Evolutionary conservation across 257 asterid species (phyloP).

Genomic region (Coffea eugenioides): DNA sequence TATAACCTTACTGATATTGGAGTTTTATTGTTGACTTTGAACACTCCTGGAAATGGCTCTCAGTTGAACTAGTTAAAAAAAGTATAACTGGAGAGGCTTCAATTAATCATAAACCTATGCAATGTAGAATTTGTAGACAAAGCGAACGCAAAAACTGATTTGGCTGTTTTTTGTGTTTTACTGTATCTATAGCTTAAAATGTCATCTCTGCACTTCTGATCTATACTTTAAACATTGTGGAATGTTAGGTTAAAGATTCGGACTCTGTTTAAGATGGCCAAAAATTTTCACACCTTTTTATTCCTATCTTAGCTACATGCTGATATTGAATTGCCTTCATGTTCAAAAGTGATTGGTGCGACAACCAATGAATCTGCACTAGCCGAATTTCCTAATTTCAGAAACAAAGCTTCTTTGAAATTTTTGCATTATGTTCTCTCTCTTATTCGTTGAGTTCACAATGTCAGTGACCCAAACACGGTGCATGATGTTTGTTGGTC

Average conservation of each 20-base stretch:
- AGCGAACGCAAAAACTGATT: neutral
- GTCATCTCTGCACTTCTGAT: neutral
- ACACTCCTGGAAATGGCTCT: neutral
- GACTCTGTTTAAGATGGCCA: neutral
- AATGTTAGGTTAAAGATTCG: neutral
- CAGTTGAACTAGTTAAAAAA: neutral
- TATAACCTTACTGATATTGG: neutral
- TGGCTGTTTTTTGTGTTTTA: neutral
- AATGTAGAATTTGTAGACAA: neutral
- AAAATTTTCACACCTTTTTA: neutral
- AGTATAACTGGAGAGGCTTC: neutral
- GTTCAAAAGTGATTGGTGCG: too few relatives aligned
- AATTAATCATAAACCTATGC: neutral
- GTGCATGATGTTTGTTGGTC: neutral
- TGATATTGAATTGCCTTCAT: too few relatives aligned
- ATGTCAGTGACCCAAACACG: neutral
- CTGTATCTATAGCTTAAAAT: neutral
- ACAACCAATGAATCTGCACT: neutral
- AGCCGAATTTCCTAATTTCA: slow-evolving; percentile 3
- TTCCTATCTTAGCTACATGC: neutral
- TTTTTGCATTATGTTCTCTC: neutral
- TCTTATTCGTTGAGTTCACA: neutral
- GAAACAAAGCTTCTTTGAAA: neutral
- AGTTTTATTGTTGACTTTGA: neutral
- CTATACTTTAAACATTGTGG: neutral